Conservation (phyloP, 306 rosid species). For the Myrica gale region DNA sequence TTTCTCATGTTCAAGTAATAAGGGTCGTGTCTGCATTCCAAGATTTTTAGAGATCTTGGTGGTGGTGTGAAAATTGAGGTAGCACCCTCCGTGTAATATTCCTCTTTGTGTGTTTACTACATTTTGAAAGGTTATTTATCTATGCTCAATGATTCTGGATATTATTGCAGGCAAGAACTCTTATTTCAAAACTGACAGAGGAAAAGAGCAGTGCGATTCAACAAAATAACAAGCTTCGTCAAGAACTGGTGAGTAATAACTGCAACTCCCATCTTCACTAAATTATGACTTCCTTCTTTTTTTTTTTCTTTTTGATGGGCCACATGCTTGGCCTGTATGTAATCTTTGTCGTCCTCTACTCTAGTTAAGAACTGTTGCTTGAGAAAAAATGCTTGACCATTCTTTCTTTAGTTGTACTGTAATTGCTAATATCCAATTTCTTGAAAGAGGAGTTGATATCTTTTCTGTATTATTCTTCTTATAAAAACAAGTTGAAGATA, state of each 20-base stretch:
- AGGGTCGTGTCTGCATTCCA: neutral
- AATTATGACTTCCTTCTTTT: neutral
- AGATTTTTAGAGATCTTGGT: too few relatives aligned
- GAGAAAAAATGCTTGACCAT: neutral
- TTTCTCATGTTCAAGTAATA: neutral
- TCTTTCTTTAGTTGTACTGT: neutral
- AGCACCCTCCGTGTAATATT: neutral
- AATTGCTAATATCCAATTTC: neutral
- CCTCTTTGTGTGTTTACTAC: neutral
- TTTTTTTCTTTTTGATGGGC: neutral
- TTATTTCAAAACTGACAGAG: conserved; percentile 62
- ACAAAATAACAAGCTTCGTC: conserved; percentile 69
- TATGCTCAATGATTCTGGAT: conserved; percentile 22
- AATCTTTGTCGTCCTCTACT: too few relatives aligned
- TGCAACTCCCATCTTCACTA: neutral
- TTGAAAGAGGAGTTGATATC: neutral
- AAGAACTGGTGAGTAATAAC: conserved; percentile 73
- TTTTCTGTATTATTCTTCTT: neutral
- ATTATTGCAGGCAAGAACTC: conserved; percentile 64
- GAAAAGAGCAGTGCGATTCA: conserved; percentile 68
- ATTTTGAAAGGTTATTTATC: neutral
- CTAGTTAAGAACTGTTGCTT: neutral
- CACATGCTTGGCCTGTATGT: too few relatives aligned
- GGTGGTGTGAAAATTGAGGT: too few relatives aligned
- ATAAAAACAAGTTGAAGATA: neutral